Percentiles rank a stretch among this genome's conserved stretches.
These are phyloP conservation scores for Orbilia quercus DNA, from an alignment of 2,329 filamentous ascomycete species.

Conservation along the genomic window DNA sequence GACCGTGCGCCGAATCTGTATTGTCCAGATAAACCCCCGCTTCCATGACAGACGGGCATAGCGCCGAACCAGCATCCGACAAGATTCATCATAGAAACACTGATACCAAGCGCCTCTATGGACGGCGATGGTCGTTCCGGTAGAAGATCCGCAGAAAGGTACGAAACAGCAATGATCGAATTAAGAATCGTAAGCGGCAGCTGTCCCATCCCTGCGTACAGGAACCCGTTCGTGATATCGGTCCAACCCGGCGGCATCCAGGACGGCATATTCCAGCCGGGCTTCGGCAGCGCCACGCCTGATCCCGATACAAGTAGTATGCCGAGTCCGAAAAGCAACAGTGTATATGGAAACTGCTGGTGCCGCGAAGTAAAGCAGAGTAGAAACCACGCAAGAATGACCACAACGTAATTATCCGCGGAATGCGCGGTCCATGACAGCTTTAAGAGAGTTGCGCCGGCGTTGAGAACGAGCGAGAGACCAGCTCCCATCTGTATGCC, in stretches of 20 bases:
- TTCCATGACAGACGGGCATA: slow-evolving; percentile 95
- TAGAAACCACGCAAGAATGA: slow-evolving; percentile 77
- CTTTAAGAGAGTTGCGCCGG: slow-evolving; percentile 75
- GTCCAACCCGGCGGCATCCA: slow-evolving; percentile 38
- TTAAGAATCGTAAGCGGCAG: slow-evolving; percentile 92
- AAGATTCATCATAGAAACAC: slow-evolving; percentile 85
- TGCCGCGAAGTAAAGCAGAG: slow-evolving; percentile 72
- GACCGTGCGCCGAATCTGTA: slow-evolving; percentile 91
- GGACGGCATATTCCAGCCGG: slow-evolving; percentile 56
- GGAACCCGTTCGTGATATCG: slow-evolving; percentile 59
- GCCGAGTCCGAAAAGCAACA: slow-evolving; percentile 77
- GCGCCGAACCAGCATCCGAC: slow-evolving; percentile 88
- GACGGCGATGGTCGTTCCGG: slow-evolving; percentile 75
- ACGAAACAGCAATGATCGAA: slow-evolving; percentile 86
- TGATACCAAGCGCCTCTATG: slow-evolving; percentile 81
- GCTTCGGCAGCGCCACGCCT: slow-evolving; percentile 51
- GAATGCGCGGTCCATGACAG: slow-evolving; percentile 76
- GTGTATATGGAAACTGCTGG: slow-evolving; percentile 79
- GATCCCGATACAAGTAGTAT: slow-evolving; percentile 71
- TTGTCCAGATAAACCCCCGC: slow-evolving; percentile 89
- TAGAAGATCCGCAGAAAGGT: slow-evolving; percentile 80
- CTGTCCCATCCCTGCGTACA: slow-evolving; percentile 77
- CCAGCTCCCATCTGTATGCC: slow-evolving; percentile 95
- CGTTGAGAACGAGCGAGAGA: slow-evolving; percentile 81
- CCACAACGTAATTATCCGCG: slow-evolving; percentile 83